Base-by-base conservation (phyloP, 805 yeast genomes). In the Debaryomyces castellii region DNA sequence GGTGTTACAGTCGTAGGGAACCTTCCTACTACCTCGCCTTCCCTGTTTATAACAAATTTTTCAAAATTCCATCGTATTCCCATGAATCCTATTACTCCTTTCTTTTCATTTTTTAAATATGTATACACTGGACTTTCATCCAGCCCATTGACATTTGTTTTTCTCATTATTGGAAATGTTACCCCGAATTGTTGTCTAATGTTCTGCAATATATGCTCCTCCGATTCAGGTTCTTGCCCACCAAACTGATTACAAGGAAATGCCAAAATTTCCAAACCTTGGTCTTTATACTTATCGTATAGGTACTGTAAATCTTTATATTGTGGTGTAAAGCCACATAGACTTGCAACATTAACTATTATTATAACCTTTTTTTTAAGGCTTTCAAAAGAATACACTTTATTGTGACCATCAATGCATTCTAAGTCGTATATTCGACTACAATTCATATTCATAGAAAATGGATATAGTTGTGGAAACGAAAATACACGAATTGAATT, bases 241-340 rank as follows among this genome's bases (percentile, higher is more conserved):
- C 86, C 91, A 62, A 90, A 90, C 63, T 89, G 96, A 69, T 89
- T 87, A 67, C 96, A 88, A 25, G 97, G 97, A 77, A 90, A 89
- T 0, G 90, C 97, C 28, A 90, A 52, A 22, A 90, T 74, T 38
- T 69, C 81, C 20, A 91, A 71, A 1, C 88, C 95, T 50, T 77
- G 59, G 40, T 76, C 80, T 43, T 76, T 67, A 67, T 84, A 87
- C 60, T 82, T 81, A 49, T 81, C 69, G 69, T 88, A 82, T 11
- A 90, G 66, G 34, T 63, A 68, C 66, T 90, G 91, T 28, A 90
- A 69, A 43, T 83, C 92, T 43, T 73, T 68, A 63, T 85, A 87
- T 64, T 89, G 96, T 46, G 87, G 83, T 3, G 94, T 83, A 67
- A 81, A 82, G 4, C 74, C 73, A 52, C 95, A 88, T 67, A 88